Base-by-base conservation (phyloP, 1,284 basidiomycete genomes). In the Sutorius eximius region DNA sequence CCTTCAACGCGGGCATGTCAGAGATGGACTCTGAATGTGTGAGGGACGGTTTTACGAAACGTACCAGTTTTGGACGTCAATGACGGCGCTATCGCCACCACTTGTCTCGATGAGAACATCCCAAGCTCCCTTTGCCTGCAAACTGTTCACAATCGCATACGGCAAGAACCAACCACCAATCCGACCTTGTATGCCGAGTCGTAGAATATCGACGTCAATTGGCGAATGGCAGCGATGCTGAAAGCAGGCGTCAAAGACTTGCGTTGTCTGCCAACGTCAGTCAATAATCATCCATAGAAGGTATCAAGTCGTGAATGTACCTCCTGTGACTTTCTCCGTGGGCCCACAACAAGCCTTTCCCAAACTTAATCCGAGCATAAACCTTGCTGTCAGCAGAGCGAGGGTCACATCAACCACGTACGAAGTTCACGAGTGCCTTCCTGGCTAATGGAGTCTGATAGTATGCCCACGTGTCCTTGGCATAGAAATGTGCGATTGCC, bases 121-220 rank as follows among this genome's bases (percentile, higher is more conserved):
- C 82, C 83, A 85, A 16, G 65, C 63, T 62, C 61, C 68, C 78
- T 82, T 58, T 77, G 64, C 80, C 36, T 37, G n/a, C 16, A 37
- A 37, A n/a, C 4, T 5, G n/a, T 37, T 11, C 36, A n/a, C 16
- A 34, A 33, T 13, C 43, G 18, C 7, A 9, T 45, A 1, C 30
- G 29, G 20, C n/a, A 18, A 2, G 6, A 15, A 6, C 3, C 10
- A 2, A 22, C 20, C 11, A 22, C 20, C 3, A 42, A 33, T 8
- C 52, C 0, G 13, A 53, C 50, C 76, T 83, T 84, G 64, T 77
- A 75, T 0, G 66, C 72, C 1, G 76, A 76, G 55, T 51, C 33
- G 6, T 51, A 46, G 37, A 41, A 41, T 13, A 22, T 22, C 1
- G 40, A 8, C 20, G 40, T 41, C 40, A 41, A 11, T 3, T 32